A percentile compares a stretch with the other conserved stretches of the same genome.
These are phyloP conservation scores for Talaromyces sp. DNA, from an alignment of 2,329 filamentous ascomycete genomes.

Conservation along the genomic window DNA sequence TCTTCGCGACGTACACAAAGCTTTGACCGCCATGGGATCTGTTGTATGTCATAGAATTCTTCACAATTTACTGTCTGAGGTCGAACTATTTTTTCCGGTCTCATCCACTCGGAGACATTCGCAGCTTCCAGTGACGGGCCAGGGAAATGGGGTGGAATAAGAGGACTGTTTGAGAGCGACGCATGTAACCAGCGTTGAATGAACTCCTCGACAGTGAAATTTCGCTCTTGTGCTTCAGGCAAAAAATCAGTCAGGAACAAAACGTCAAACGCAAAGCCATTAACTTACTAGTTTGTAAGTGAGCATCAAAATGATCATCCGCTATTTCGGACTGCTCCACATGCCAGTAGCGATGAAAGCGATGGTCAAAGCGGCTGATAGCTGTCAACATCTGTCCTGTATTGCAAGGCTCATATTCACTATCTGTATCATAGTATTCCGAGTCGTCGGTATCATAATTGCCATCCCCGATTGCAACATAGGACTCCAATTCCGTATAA, in stretches of 20 bases:
- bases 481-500: constrained; percentile 22
- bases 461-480: constrained; percentile 15
- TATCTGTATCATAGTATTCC: constrained; percentile 19
- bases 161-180: constrained; percentile 20
- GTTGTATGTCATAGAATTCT: constrained; percentile 37
- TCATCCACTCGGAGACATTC: constrained; percentile 32
- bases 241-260: constrained; percentile 12
- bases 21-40: constrained; percentile 38
- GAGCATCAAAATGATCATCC: neutral
- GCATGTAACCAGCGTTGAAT: constrained; percentile 38
- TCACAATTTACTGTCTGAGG: constrained; percentile 23
- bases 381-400: constrained; percentile 6
- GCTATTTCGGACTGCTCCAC: neutral
- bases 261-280: neutral
- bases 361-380: constrained; percentile 6
- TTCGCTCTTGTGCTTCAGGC: constrained; percentile 33
- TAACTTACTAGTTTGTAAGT: neutral
- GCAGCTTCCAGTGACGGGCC: constrained; percentile 27
- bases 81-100: constrained; percentile 29
- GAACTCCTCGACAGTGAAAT: constrained; percentile 40
- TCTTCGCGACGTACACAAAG: constrained; percentile 33
- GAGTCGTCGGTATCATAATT: constrained; percentile 19
- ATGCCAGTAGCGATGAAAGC: constrained; percentile 5
- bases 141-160: constrained; percentile 17
- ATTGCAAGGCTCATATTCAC: constrained; percentile 17